A percentile compares a stretch with the other conserved stretches of the same genome.
Conservation (phyloP, 2,329 filamentous ascomycete genomes). For the Fonsecaea pedrosoi region DNA sequence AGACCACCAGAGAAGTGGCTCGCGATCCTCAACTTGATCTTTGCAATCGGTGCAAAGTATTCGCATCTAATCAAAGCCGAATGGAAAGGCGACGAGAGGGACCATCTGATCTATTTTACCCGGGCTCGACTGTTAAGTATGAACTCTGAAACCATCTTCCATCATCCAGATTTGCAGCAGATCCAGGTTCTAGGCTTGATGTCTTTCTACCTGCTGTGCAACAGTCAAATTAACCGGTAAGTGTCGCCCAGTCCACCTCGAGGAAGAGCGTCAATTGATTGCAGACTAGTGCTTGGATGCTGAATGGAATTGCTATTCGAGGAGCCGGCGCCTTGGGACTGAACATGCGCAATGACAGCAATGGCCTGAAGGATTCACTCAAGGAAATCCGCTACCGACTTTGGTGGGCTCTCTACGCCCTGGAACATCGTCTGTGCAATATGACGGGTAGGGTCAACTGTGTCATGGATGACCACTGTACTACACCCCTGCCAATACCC, state of each 20-base stretch:
- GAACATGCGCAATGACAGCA: slow-evolving; percentile 53
- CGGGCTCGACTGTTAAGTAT: slow-evolving; percentile 53
- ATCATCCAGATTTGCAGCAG: slow-evolving; percentile 54
- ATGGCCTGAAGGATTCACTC: slow-evolving; percentile 46
- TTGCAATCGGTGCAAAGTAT: slow-evolving; percentile 54
- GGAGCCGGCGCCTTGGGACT: slow-evolving; percentile 53
- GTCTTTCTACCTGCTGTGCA: slow-evolving; percentile 52
- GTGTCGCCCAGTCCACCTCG: slow-evolving; percentile 26
- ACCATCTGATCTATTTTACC: slow-evolving; percentile 54
- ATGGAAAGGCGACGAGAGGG: slow-evolving; percentile 51
- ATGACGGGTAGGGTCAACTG: slow-evolving; percentile 56
- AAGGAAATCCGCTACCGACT: slow-evolving; percentile 55
- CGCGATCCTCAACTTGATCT: slow-evolving; percentile 55
- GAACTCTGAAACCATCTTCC: slow-evolving; percentile 51
- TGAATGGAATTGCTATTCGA: slow-evolving; percentile 52
- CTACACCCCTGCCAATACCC: slow-evolving; percentile 51
- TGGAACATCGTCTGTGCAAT: slow-evolving; percentile 53
- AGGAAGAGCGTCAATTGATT: slow-evolving; percentile 19
- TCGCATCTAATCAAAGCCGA: slow-evolving; percentile 51
- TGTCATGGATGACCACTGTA: slow-evolving; percentile 52
- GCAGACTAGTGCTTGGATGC: slow-evolving; percentile 49
- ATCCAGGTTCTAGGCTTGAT: slow-evolving; percentile 54
- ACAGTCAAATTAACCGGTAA: slow-evolving; percentile 54
- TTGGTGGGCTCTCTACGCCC: slow-evolving; percentile 55
- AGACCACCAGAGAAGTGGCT: slow-evolving; percentile 52